Percentiles rank a stretch among this genome's conserved stretches.
Evolutionary conservation across 305 asterid species (phyloP).

Genomic region (Striga hermonthica): DNA sequence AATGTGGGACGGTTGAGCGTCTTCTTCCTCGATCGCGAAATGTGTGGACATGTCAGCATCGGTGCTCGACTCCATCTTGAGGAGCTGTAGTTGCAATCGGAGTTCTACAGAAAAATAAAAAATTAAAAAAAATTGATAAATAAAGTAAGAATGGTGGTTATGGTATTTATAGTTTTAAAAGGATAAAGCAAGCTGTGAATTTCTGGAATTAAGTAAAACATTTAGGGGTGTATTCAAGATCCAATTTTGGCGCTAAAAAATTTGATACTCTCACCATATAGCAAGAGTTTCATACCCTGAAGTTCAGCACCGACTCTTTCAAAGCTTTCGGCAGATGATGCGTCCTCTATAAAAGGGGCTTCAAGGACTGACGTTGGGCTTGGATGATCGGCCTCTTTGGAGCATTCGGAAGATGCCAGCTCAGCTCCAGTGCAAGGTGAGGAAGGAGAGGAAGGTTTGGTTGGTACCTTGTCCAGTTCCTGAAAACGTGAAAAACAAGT

Average conservation of each 20-base stretch:
- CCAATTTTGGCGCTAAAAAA: neutral
- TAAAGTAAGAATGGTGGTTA: neutral
- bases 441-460: constrained; percentile 39
- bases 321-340: constrained; percentile 61
- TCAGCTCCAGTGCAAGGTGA: constrained; percentile 43
- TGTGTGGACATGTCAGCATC: constrained; percentile 31
- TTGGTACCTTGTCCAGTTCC: constrained; percentile 37
- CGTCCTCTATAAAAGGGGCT: constrained; percentile 57
- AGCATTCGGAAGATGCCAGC: constrained; percentile 57
- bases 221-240: neutral
- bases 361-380: constrained; percentile 86
- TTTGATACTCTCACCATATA: neutral
- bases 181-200: no score
- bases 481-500: constrained; percentile 25
- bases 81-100: constrained; percentile 75
- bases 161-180: neutral
- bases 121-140: no score
- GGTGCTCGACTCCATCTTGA: constrained; percentile 75
- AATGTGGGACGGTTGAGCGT: constrained; percentile 26
- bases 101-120: constrained; percentile 38
- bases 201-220: neutral
- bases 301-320: constrained; percentile 77
- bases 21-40: neutral
- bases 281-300: constrained; percentile 48
- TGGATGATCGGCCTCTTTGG: constrained; percentile 69